Evolutionary conservation across 2,329 filamentous ascomycete species (phyloP), one percentile per base, ranked within the genome.

Genomic region (Hypoxylon sp.): DNA sequence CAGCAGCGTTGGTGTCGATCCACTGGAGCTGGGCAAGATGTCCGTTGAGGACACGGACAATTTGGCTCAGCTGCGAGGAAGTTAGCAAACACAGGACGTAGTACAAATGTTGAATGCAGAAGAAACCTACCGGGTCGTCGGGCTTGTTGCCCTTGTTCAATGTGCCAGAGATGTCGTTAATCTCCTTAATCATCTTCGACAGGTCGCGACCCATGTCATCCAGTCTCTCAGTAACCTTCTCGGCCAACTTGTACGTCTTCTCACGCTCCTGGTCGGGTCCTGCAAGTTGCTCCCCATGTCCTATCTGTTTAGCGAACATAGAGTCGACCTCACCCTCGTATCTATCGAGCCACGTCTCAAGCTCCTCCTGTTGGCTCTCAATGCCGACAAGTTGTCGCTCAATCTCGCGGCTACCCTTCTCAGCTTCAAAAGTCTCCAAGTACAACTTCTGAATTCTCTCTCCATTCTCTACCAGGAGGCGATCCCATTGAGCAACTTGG

Each of bases 251-350:
- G 84, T 98, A 98, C 72, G 95, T 98, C 79, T 92, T 89, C 85
- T 99, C 96, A 53, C 96, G 90, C 83, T 99, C 96, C 81, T 97
- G 94, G 78, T 99, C 97, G 2, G 95, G 94, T 6, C 95, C 96
- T 66, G 93, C 89, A 37, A 97, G 85, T 60, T 91, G 89, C 75
- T 95, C 93, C 55, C 89, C 88, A 46, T 88, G 87, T n/a, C 91
- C 92, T 70, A 93, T 86, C 79, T 95, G 91, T 77, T 92, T 91
- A 64, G 88, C 86, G 79, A 97, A 92, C 85, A 99, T 90, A 64
- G 94, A 90, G 75, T 98, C 94, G 22, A 98, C 93, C 75, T 98
- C 94, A 48, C 87, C 88, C 81, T 99, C 96, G 78, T 98, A 99
- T 70, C 91, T 90, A 76, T 97, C 93, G 11, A 99, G 86, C 89